Conservation (phyloP, 208 protist genomes). For the Naegleria gruberi region DNA sequence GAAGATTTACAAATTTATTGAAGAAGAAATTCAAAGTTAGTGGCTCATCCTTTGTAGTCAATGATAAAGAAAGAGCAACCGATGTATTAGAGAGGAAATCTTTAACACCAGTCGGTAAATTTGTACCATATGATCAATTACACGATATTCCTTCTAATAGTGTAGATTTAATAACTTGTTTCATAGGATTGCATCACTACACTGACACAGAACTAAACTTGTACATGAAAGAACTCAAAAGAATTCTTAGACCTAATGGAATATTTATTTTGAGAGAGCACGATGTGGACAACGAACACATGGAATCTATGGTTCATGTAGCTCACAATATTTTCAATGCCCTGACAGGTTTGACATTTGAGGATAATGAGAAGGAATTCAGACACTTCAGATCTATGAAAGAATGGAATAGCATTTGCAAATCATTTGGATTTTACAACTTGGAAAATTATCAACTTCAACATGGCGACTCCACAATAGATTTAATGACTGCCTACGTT, state of each 20-base stretch:
- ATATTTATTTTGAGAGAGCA: slow-evolving; percentile 49
- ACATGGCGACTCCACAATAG: neutral
- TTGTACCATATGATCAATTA: slow-evolving; percentile 30
- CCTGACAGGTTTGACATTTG: slow-evolving; percentile 37
- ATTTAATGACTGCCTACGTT: neutral
- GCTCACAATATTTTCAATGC: slow-evolving; percentile 50
- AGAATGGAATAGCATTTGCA: neutral
- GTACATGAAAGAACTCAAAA: slow-evolving; percentile 15
- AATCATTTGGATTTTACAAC: neutral
- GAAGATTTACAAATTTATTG: slow-evolving; percentile 30
- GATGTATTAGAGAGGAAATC: slow-evolving; percentile 36
- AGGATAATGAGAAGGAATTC: slow-evolving; percentile 32
- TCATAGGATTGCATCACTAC: slow-evolving; percentile 46
- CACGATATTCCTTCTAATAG: slow-evolving; percentile 22
- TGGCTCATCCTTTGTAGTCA: slow-evolving; percentile 25
- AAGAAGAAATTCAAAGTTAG: slow-evolving; percentile 2
- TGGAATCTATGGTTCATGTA: slow-evolving; percentile 43
- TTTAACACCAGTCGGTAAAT: slow-evolving; percentile 29
- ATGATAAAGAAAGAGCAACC: slow-evolving; percentile 29
- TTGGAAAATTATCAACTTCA: neutral
- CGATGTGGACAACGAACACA: slow-evolving; percentile 17
- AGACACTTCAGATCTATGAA: slow-evolving; percentile 13
- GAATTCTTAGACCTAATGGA: slow-evolving; percentile 41
- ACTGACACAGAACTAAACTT: slow-evolving; percentile 28
- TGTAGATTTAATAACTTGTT: slow-evolving; percentile 43